These are phyloP conservation scores for Chiua virens DNA, from an alignment of 768 basidiomycete genomes.

Conservation along the genomic window DNA sequence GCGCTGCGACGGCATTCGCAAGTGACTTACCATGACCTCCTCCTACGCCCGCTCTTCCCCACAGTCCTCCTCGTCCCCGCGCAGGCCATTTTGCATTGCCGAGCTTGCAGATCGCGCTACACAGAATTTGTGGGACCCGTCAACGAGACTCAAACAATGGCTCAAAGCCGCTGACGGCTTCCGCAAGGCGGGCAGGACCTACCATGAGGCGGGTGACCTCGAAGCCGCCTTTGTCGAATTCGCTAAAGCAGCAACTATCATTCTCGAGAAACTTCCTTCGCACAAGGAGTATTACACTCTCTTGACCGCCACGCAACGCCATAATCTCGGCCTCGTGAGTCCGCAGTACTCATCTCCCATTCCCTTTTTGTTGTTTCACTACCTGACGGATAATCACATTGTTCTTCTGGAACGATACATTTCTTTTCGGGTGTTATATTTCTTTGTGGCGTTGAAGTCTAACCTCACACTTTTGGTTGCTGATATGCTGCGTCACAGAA, in stretches of 20 bases:
- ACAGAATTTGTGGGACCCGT: constrained; percentile 54
- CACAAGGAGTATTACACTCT: constrained; percentile 64
- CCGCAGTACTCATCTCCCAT: constrained; percentile 17
- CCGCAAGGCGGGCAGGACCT: constrained; percentile 52
- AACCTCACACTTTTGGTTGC: constrained; percentile 1
- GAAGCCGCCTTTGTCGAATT: constrained; percentile 73
- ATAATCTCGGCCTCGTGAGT: constrained; percentile 71
- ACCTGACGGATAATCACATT: neutral
- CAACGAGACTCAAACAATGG: constrained; percentile 62
- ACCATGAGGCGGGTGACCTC: constrained; percentile 51
- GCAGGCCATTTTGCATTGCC: constrained; percentile 59
- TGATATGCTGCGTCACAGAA: constrained; percentile 46
- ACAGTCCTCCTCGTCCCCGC: constrained; percentile 14
- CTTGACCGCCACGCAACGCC: constrained; percentile 56
- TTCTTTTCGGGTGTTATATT: neutral
- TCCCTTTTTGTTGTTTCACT: neutral
- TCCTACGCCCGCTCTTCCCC: constrained; percentile 17
- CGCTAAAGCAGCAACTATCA: constrained; percentile 73
- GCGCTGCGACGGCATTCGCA: constrained; percentile 13
- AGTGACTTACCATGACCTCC: constrained; percentile 20
- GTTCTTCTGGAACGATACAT: neutral
- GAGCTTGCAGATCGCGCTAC: constrained; percentile 66
- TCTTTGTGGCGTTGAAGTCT: neutral
- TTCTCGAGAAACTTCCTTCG: constrained; percentile 73
- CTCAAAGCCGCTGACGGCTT: constrained; percentile 64